Conservation (phyloP, 805 yeast species). For the Suhomyces vadensis region DNA sequence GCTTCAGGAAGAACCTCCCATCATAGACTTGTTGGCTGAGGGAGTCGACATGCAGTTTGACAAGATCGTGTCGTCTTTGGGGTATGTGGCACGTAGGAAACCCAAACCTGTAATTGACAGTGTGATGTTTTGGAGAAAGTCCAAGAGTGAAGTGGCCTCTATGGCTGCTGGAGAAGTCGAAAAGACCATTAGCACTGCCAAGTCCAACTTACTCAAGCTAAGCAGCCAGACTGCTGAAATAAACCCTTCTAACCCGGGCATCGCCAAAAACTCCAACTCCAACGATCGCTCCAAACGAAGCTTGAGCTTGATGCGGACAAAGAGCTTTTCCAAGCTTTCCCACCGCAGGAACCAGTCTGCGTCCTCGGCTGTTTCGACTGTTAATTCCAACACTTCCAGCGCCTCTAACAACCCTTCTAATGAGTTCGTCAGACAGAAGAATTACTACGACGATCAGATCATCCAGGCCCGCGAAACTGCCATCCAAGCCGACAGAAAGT, state of each 20-base stretch:
- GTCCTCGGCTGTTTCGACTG: slow-evolving; percentile 33
- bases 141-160: slow-evolving; percentile 81
- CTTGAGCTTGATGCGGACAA: slow-evolving; percentile 40
- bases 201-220: slow-evolving; percentile 52
- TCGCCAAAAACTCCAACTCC: slow-evolving; percentile 13
- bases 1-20: slow-evolving; percentile 71
- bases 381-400: slow-evolving; percentile 10
- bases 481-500: slow-evolving; percentile 82
- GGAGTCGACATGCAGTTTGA: slow-evolving; percentile 89
- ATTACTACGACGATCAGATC: slow-evolving; percentile 30
- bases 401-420: slow-evolving; percentile 13
- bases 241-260: slow-evolving; percentile 16
- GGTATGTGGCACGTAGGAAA: slow-evolving; percentile 83
- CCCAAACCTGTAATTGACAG: slow-evolving; percentile 97
- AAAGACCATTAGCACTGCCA: slow-evolving; percentile 32
- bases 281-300: slow-evolving; percentile 36
- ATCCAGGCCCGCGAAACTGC: slow-evolving; percentile 61
- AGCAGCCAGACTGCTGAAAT: slow-evolving; percentile 6
- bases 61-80: slow-evolving; percentile 79
- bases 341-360: slow-evolving; percentile 56
- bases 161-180: slow-evolving; percentile 46
- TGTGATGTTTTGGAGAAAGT: slow-evolving; percentile 97
- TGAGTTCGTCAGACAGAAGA: slow-evolving; percentile 23
- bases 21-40: slow-evolving; percentile 73
- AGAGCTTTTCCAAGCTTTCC: slow-evolving; percentile 37